Percentiles rank a stretch among this genome's conserved stretches.
Conservation (phyloP, 345 rosid species). For the Carallia pectinifolia region DNA sequence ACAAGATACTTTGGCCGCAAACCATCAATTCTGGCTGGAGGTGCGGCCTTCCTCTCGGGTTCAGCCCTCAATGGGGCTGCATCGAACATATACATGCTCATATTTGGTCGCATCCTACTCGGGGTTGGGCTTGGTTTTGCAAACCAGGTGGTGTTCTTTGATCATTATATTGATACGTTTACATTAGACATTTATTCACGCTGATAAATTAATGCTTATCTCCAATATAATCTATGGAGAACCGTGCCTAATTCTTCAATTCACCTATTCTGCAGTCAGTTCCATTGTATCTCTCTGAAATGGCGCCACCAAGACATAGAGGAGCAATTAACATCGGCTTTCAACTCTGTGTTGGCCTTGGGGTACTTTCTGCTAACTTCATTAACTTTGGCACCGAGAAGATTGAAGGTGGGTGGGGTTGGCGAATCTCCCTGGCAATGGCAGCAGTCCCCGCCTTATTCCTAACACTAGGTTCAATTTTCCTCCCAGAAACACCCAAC, state of each 20-base stretch:
- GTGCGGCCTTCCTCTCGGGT: slow-evolving; percentile 66
- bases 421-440: slow-evolving; percentile 75
- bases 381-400: slow-evolving; percentile 63
- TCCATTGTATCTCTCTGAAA: slow-evolving; percentile 78
- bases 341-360: slow-evolving; percentile 59
- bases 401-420: slow-evolving; percentile 66
- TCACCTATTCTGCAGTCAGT: slow-evolving; percentile 48
- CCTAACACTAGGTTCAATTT: slow-evolving; percentile 55
- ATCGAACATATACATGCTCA: slow-evolving; percentile 51
- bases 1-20: slow-evolving; percentile 66
- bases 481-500: slow-evolving; percentile 78
- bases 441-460: slow-evolving; percentile 67
- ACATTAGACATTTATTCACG: background rate
- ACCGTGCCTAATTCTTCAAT: background rate
- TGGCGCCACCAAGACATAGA: slow-evolving; percentile 77
- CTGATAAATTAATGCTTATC: background rate
- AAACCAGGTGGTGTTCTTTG: slow-evolving; percentile 51
- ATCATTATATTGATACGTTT: background rate
- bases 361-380: slow-evolving; percentile 55
- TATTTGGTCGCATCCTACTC: slow-evolving; percentile 68
- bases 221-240: too few species aligned
- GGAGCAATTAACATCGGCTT: slow-evolving; percentile 81
- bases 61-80: slow-evolving; percentile 67
- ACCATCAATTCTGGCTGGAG: slow-evolving; percentile 60
- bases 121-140: slow-evolving; percentile 80